Evolutionary conservation across 495 filamentous ascomycete genomes (phyloP), one percentile per base, ranked within the genome.

Genomic region (Penicillium macrosclerotiorum): DNA sequence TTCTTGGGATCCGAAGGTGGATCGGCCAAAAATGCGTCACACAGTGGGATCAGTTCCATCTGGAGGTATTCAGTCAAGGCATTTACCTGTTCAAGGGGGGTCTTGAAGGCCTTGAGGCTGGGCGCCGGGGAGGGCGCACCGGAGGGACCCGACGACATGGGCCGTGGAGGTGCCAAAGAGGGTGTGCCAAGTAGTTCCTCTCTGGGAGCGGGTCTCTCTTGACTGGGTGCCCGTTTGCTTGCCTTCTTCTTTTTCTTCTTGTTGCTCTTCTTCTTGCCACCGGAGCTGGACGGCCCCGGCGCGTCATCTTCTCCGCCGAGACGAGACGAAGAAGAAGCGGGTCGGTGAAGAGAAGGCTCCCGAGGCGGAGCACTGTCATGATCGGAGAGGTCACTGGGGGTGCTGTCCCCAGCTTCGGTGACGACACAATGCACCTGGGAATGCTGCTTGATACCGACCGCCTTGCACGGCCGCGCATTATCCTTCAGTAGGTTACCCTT

Each of bases 401-500:
- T 74, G 42, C 71, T 75, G 12, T 77, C 78, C 11, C 76, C 73
- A 19, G 49, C 80, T 65, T 60, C 78, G 42, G 65, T 85, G 24
- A 71, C 68, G 27, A 86, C 77, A 65, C 70, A 90, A 49, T 80
- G 72, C 29, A 95, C 68, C 64, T 95, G 87, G 24, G 81, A 83
- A 47, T 90, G 83, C 56, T 88, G 83, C 72, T 89, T 87, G 47
- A 92, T 75, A 4, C 85, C 85, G 52, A 90, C 90, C 17, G 83
- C 75, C 45, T 84, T 76, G 54, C 87, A 83, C 3, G 80, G 76
- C n/a, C 68, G 65, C 6, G 69, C 52, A 52, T 83, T 75, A 48
- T 90, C 80, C 57, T 83, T 85, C 29, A 96, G 64, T 13, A 83
- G 75, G 46, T 81, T 82, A 8, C 90, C 90, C 63, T 91, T 92